These are phyloP conservation scores for Botrytis pseudocinerea DNA, from an alignment of 2,329 filamentous ascomycete species.

Conservation along the genomic window DNA sequence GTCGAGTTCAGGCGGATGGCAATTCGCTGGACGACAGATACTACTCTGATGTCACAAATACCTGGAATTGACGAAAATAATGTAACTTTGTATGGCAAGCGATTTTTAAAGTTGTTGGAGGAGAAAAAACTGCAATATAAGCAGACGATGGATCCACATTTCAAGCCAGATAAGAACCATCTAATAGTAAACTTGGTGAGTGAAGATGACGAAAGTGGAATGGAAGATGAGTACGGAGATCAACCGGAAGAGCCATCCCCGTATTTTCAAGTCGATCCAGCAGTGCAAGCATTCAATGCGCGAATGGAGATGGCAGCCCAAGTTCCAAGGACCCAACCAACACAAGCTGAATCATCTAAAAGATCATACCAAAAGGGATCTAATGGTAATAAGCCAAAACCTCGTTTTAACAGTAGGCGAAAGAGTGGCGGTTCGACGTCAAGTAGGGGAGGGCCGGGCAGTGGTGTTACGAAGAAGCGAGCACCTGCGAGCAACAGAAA, in stretches of 20 bases:
- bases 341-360: constrained; percentile 2
- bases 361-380: neutral
- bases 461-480: constrained; percentile 32
- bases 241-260: constrained; percentile 4
- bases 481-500: constrained; percentile 27
- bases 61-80: constrained; percentile 62
- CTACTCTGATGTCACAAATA: constrained; percentile 64
- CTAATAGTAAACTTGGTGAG: constrained; percentile 54
- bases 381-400: neutral
- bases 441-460: constrained; percentile 19
- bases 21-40: constrained; percentile 62
- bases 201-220: constrained; percentile 31
- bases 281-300: constrained; percentile 22
- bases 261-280: constrained; percentile 10
- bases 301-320: constrained; percentile 5
- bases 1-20: constrained; percentile 72
- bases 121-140: constrained; percentile 50
- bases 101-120: constrained; percentile 60
- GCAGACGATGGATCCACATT: constrained; percentile 48
- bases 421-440: constrained; percentile 12
- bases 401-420: constrained; percentile 4
- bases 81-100: constrained; percentile 60
- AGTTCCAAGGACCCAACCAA: neutral
- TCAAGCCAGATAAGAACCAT: constrained; percentile 39
- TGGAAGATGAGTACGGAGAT: constrained; percentile 34